phyloP scores from a whole-genome alignment of 2,329 filamentous ascomycete genomes.

The Fusarium tricinctum region DNA sequence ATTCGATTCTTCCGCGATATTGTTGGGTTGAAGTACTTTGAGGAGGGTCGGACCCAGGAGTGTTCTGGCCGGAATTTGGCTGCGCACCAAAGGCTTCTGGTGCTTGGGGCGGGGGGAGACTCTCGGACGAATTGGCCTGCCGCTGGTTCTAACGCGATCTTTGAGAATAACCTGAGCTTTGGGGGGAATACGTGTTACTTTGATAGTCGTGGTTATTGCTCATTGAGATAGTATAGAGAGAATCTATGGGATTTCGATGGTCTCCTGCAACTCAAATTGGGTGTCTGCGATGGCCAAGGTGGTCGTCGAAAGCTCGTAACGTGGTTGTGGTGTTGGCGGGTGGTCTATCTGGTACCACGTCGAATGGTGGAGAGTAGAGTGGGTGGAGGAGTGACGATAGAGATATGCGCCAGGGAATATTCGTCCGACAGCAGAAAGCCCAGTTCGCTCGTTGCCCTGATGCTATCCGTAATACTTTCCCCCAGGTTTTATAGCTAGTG shows the following conservation, averaged over 20 bases:
- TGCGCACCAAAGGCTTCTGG: not conserved
- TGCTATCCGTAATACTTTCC: not conserved
- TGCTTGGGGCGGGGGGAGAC: not conserved
- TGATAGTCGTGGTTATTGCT: slow-evolving; percentile 28
- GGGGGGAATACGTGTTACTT: slow-evolving; percentile 38
- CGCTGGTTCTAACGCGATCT: slow-evolving; percentile 51
- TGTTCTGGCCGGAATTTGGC: not conserved
- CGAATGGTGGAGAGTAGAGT: slow-evolving; percentile 37
- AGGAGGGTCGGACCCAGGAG: not conserved
- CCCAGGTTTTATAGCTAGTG: slow-evolving; percentile 4
- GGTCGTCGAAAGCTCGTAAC: slow-evolving; percentile 20
- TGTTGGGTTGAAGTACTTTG: not conserved
- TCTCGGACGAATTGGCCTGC: slow-evolving; percentile 12
- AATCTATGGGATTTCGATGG: not conserved
- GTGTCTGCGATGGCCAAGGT: slow-evolving; percentile 4
- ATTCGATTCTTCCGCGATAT: not conserved
- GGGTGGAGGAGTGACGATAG: slow-evolving; percentile 32
- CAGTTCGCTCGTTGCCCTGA: slow-evolving; percentile 1
- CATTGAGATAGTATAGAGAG: slow-evolving; percentile 38
- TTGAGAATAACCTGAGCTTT: not conserved
- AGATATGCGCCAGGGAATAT: slow-evolving; percentile 24
- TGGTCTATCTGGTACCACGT: slow-evolving; percentile 35
- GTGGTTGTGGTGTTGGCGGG: slow-evolving; percentile 29
- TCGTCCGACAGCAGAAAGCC: slow-evolving; percentile 3
- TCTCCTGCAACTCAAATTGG: slow-evolving; percentile 5